A percentile compares a stretch with the other conserved stretches of the same genome.
Conservation (phyloP, 805 yeast genomes). For the Suhomyces emberorum region DNA sequence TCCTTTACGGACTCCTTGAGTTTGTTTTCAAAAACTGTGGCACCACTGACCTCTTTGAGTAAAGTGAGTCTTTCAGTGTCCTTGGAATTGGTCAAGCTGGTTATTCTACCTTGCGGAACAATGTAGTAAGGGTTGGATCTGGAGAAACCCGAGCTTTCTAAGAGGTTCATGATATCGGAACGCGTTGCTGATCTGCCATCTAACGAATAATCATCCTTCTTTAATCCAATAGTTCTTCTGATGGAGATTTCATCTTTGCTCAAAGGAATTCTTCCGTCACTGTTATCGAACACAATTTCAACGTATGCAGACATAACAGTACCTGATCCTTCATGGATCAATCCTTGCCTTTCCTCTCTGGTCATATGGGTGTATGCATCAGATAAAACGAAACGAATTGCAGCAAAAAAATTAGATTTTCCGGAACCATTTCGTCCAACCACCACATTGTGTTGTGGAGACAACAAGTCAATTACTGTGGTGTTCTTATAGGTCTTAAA, state of each 20-base stretch:
- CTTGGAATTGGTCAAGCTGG: slow-evolving; percentile 83
- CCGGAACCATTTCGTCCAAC: slow-evolving; percentile 96
- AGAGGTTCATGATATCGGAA: slow-evolving; percentile 72
- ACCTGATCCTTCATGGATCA: slow-evolving; percentile 87
- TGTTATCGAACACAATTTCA: slow-evolving; percentile 81
- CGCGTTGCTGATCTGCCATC: slow-evolving; percentile 78
- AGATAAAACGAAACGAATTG: slow-evolving; percentile 85
- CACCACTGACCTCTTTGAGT: slow-evolving; percentile 92
- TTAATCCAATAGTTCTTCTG: slow-evolving; percentile 88
- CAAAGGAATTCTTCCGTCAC: slow-evolving; percentile 70
- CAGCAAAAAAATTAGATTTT: slow-evolving; percentile 92
- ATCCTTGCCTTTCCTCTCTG: slow-evolving; percentile 79
- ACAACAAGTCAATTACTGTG: slow-evolving; percentile 69
- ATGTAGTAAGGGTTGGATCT: slow-evolving; percentile 89
- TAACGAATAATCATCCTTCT: slow-evolving; percentile 85
- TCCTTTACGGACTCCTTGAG: slow-evolving; percentile 75
- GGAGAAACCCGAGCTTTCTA: slow-evolving; percentile 92
- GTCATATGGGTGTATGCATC: slow-evolving; percentile 85
- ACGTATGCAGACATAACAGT: slow-evolving; percentile 91
- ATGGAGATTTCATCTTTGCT: slow-evolving; percentile 66
- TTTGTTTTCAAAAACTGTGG: slow-evolving; percentile 82
- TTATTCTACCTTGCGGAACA: slow-evolving; percentile 94
- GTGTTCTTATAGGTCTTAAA: slow-evolving; percentile 89
- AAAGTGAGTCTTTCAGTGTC: slow-evolving; percentile 76
- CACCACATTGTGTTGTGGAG: slow-evolving; percentile 79